Evolutionary conservation across 495 filamentous ascomycete species (phyloP).

Genomic region (Trichoderma reesei): DNA sequence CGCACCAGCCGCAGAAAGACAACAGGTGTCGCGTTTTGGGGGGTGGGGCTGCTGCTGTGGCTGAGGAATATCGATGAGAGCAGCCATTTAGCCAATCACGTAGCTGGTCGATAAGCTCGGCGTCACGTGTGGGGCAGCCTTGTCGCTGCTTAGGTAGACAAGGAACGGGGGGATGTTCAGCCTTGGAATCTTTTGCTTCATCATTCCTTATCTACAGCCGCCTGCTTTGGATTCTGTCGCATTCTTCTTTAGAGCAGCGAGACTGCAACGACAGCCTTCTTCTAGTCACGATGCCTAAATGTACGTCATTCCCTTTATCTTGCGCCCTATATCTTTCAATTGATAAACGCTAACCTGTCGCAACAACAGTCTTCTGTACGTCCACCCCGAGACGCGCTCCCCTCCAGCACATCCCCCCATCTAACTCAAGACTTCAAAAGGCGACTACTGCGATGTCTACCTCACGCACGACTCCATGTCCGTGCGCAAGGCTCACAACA

Average conservation of each 20-base stretch:
- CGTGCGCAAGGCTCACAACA: slow-evolving; percentile 97
- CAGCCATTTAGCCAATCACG: neutral
- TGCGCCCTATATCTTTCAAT: slow-evolving; percentile 12
- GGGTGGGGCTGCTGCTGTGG: neutral
- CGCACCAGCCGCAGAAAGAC: neutral
- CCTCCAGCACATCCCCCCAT: neutral
- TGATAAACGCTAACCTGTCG: slow-evolving; percentile 15
- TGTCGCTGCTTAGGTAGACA: too few species aligned
- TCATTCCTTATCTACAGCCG: too few species aligned
- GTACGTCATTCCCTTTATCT: slow-evolving; percentile 15
- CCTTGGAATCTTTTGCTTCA: too few species aligned
- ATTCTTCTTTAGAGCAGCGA: too few species aligned
- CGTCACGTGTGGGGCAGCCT: slow-evolving; percentile 8
- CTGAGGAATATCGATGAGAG: neutral
- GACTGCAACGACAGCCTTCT: neutral
- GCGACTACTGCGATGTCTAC: slow-evolving; percentile 99
- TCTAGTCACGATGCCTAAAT: slow-evolving; percentile 37
- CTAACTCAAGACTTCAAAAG: neutral
- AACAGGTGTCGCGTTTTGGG: slow-evolving; percentile 3
- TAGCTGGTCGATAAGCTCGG: neutral
- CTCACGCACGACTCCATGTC: slow-evolving; percentile 99
- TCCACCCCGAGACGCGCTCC: neutral
- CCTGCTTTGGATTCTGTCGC: too few species aligned
- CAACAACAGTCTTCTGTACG: slow-evolving; percentile 44
- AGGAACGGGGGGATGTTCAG: too few species aligned